phyloP scores from a whole-genome alignment of 331 rosid genomes.

The Cydonia oblonga region DNA sequence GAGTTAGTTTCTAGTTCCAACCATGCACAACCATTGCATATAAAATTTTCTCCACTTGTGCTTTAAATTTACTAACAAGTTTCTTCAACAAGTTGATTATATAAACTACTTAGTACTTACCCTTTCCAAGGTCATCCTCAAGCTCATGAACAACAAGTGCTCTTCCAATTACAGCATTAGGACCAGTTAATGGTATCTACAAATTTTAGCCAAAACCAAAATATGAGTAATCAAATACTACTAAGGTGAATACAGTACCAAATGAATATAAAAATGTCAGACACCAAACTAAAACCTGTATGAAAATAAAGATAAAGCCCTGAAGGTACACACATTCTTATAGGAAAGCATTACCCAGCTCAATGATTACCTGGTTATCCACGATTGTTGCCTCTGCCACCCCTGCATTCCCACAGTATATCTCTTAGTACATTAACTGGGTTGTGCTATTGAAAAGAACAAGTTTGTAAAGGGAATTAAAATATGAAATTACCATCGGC shows the following conservation, averaged over 20 bases:
- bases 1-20: neutral
- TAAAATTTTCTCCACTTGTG: neutral
- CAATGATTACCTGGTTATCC: conserved; percentile 47
- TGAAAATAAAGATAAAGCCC: neutral
- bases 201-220: neutral
- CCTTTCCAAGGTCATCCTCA: conserved; percentile 79
- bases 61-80: neutral
- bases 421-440: neutral
- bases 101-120: conserved; percentile 30
- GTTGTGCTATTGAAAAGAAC: neutral
- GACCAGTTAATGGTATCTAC: conserved; percentile 71
- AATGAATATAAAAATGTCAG: neutral
- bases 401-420: conserved; percentile 27
- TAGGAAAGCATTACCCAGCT: neutral
- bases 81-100: conserved; percentile 5
- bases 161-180: conserved; percentile 56
- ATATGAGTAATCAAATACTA: neutral
- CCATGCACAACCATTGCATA: neutral
- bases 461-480: neutral
- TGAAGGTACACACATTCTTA: neutral
- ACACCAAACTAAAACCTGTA: neutral
- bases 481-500: conserved; percentile 36
- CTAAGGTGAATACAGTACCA: neutral
- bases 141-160: conserved; percentile 79
- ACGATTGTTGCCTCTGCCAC: conserved; percentile 59